Base-by-base conservation (phyloP, 371 early-diverging fungal genomes). In the Lichtheimia hyalospora region DNA sequence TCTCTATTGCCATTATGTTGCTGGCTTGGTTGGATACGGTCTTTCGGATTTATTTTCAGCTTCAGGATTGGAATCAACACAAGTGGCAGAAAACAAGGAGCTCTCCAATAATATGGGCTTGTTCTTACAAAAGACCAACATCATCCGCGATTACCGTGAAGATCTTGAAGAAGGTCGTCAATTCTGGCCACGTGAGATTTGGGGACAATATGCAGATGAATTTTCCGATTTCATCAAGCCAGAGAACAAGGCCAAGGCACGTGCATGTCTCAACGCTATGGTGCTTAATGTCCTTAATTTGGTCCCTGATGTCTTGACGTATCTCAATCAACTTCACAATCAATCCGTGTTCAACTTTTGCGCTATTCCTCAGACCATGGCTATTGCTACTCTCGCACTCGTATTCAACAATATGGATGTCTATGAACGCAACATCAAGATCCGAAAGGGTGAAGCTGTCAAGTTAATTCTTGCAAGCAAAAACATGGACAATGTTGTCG, bases 281-380 rank as follows among this genome's bases (percentile, higher is more conserved):
- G 91, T 94, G 54, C 75, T 83, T 20, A 91, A 98, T 64, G 93
- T 92, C 1, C 75, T 98, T 64, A 71, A 81, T 62, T 90, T 91
- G 59, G 89, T 96, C 3, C 92, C 95, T 27, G 90, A 92, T 59
- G 90, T 90, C 41, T 77, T 98, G 40, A 91, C 87, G 48, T 98
- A 96, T 70, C 81, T 98, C 70, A 71, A 79, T 52, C 63, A 77
- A 57, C 78, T 98, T 57, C 68, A 74, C 54, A 90, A 96, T 64
- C 89, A 83, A 25, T 82, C 91, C 0, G 87, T 94, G 16, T 94
- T 97, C 72, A 89, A 86, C 64, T 97, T 97, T 70, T 93, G 94
- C 70, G 98, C 98, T 21, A 98, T 98, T 60, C 98, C 98, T 20
- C 97, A 98, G 81, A 92, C 93, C 23, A 97, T 97, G 98, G 98